These are phyloP conservation scores for Perkinsus olseni DNA, from an alignment of 169 alveolate species.

Conservation along the genomic window DNA sequence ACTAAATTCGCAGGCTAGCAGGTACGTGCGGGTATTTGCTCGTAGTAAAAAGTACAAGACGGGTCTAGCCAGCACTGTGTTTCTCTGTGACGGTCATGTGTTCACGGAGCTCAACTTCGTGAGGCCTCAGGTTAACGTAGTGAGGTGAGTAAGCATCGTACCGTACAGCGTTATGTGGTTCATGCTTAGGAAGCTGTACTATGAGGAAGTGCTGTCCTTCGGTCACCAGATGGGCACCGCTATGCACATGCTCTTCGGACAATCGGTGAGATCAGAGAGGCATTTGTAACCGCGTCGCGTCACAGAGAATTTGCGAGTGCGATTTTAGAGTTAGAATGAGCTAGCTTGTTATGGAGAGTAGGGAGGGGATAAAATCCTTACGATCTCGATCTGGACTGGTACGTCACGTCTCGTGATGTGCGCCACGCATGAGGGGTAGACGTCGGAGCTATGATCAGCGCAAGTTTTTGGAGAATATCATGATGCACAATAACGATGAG, in stretches of 20 bases:
- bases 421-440: too few relatives aligned
- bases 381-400: too few relatives aligned
- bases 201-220: not conserved
- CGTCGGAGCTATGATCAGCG: too few relatives aligned
- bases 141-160: not conserved
- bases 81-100: not conserved
- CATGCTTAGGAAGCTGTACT: not conserved
- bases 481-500: too few relatives aligned
- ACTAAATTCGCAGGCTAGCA: not conserved
- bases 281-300: too few relatives aligned
- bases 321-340: too few relatives aligned
- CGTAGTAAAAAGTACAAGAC: not conserved
- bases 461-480: too few relatives aligned
- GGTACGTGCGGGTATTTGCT: not conserved
- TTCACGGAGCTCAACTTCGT: not conserved
- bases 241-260: not conserved
- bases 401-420: too few relatives aligned
- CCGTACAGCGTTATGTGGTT: not conserved
- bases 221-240: not conserved
- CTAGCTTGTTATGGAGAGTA: too few relatives aligned
- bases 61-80: not conserved
- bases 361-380: too few relatives aligned
- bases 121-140: not conserved
- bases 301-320: too few relatives aligned
- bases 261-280: not conserved